Percentiles rank a stretch among this genome's conserved stretches.
These are phyloP conservation scores for Aspergillus flavus DNA, from an alignment of 2,329 filamentous ascomycete species.

Conservation along the genomic window DNA sequence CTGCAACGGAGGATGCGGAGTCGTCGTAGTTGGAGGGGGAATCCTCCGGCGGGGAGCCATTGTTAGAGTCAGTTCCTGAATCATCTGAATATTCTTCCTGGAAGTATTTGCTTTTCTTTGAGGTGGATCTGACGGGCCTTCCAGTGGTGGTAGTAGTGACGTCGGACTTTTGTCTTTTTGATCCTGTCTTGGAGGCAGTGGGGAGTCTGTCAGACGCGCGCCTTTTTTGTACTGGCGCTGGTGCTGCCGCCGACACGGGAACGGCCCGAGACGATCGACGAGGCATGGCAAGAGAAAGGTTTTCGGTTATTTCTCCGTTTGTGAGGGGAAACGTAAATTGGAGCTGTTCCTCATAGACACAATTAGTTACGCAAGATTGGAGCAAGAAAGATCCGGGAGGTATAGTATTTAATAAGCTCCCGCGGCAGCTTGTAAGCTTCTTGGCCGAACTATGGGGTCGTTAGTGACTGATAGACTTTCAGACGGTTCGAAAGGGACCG, in stretches of 20 bases:
- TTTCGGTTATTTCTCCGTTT: background rate
- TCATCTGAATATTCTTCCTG: constrained; percentile 41
- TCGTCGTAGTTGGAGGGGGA: constrained; percentile 20
- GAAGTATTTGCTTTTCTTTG: constrained; percentile 57
- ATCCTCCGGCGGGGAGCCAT: constrained; percentile 22
- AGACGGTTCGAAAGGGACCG: constrained; percentile 20
- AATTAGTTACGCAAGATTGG: constrained; percentile 12
- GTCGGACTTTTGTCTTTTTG: constrained; percentile 38
- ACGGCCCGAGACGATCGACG: constrained; percentile 42
- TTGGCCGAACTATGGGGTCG: constrained; percentile 14
- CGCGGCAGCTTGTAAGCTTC: constrained; percentile 9
- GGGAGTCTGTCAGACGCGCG: constrained; percentile 37
- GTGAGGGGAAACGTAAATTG: background rate
- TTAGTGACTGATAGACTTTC: constrained; percentile 26
- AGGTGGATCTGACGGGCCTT: constrained; percentile 37
- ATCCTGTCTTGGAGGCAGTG: constrained; percentile 26
- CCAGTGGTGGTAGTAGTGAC: constrained; percentile 12
- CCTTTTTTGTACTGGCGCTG: constrained; percentile 35
- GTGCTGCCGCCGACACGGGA: constrained; percentile 34
- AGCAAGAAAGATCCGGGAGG: background rate
- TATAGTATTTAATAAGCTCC: constrained; percentile 13
- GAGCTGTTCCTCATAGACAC: constrained; percentile 5
- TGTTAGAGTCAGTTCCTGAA: constrained; percentile 35
- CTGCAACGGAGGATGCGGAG: constrained; percentile 10
- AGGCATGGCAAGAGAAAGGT: constrained; percentile 32